Base-by-base conservation (phyloP, 768 basidiomycete species). In the Phanerodontia chrysosporium region DNA sequence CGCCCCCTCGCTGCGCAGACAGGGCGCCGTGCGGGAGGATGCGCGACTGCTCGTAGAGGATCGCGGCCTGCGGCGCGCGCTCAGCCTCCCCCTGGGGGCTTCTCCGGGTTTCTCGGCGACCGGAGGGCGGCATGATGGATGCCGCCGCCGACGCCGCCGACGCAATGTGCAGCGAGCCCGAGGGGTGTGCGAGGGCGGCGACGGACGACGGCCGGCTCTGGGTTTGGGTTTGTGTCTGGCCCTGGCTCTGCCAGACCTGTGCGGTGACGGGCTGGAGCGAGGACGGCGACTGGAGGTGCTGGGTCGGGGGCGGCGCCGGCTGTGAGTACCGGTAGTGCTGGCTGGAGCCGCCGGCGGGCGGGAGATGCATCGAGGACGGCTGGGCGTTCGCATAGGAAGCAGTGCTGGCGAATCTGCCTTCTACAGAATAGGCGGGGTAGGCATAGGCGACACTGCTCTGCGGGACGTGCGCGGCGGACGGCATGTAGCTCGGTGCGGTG, bases 41-140 rank as follows among this genome's bases (percentile, higher is more conserved):
- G 57, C 78, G 76, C 28, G 78, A 74, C 61, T 80, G 84, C 63
- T 73, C 76, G 62, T 79, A 87, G 45, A 83, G 74, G 62, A 83
- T 79, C 28, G 80, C 77, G n/a, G 84, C 77, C 49, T 78, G 78
- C 1, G 80, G 78, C 1, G 82, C 74, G 63, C 80, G 82, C 64
- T 75, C 80, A 2, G 76, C 65, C 53, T 82, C 78, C 39, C 73
- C 77, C 60, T 78, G 78, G 16, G 80, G 70, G 64, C 52, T 57
- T 42, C 44, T 30, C 28, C 62, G 58, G 51, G 58, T 59, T 16
- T 63, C 62, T 18, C 62, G 58, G 55, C 62, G 67, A 29, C 64
- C 36, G 28, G 67, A 67, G 45, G 61, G 62, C 51, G 62, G 30
- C 25, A 58, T 53, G 55, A 51, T 39, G 51, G 28, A 51, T 16